A percentile compares a stretch with the other conserved stretches of the same genome.
These are phyloP conservation scores for Polygonum maritimum DNA, from an alignment of 148 eudicot species.

Conservation along the genomic window DNA sequence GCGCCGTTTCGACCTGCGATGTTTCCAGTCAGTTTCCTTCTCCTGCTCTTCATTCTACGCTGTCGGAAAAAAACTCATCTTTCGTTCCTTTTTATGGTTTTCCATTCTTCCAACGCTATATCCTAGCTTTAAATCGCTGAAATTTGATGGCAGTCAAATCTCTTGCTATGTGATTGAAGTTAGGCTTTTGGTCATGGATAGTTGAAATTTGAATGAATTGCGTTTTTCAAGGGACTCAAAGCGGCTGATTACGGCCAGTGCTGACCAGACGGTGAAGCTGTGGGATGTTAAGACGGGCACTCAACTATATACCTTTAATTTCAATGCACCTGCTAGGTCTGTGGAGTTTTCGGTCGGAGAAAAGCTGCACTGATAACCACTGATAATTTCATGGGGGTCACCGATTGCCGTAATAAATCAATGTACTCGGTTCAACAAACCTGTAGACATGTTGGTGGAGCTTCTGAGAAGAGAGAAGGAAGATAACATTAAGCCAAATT, in stretches of 20 bases:
- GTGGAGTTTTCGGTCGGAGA: slow-evolving; percentile 80
- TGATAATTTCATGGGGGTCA: slow-evolving; percentile 72
- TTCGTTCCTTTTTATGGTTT: background rate
- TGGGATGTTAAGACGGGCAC: slow-evolving; percentile 75
- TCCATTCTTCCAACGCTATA: background rate
- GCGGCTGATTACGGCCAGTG: slow-evolving; percentile 79
- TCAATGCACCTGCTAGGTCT: slow-evolving; percentile 75
- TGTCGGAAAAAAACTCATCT: background rate
- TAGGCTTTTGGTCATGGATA: too few relatives aligned
- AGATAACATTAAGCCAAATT: background rate
- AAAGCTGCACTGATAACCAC: slow-evolving; percentile 73
- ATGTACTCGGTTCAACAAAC: background rate
- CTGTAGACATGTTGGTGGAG: background rate
- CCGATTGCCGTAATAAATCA: slow-evolving; percentile 10
- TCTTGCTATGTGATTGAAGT: background rate
- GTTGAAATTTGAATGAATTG: background rate
- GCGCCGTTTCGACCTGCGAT: slow-evolving; percentile 95
- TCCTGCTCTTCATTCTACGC: background rate
- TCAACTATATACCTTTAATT: slow-evolving; percentile 54
- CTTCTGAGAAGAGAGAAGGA: background rate
- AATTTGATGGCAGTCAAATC: background rate
- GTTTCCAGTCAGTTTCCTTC: slow-evolving; percentile 37
- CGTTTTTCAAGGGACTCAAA: slow-evolving; percentile 58
- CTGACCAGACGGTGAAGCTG: slow-evolving; percentile 83
- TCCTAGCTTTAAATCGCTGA: background rate